Evolutionary conservation across 345 rosid genomes (phyloP), one percentile per base, ranked within the genome.

Genomic region (Dimocarpus longan): DNA sequence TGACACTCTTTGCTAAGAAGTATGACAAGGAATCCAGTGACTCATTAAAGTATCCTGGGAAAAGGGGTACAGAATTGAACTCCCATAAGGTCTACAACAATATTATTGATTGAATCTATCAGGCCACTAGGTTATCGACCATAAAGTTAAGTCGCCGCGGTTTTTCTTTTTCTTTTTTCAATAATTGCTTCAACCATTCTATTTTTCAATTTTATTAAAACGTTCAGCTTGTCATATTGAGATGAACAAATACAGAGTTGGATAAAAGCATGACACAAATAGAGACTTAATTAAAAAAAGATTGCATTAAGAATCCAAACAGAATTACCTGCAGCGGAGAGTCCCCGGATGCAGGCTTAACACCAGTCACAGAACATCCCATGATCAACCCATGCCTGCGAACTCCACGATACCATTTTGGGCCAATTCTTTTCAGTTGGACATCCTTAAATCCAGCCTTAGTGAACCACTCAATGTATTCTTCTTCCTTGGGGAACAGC

Each of bases 401-500:
- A 83, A 96, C 99, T 24, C 99, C 98, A 22, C 98, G 98, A 79
- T 96, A 96, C 99, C 99, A 96, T 84, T 96, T 94, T 79, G 99
- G 99, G 68, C 99, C 99, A 82, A 96, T 96, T 82, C 98, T 86
- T 84, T 96, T 92, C 64, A 94, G 89, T 82, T 94, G 92, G 73
- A 94, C 91, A 87, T 96, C 91, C 87, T 88, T 91, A 84, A 96
- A 96, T 75, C 98, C 99, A 48, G 99, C 99, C 65, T 91, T 94
- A 60, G 78, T 68, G 79, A 96, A 96, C 99, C 99, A 96, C 59
- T 96, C 98, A 28, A 94, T 92, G 85, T 96, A 96, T 87, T 96
- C 99, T 88, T 96, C 99, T 85, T 96, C 99, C 87, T 91, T 96
- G 2, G 99, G 99, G 88, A 96, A 96, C 75, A 96, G 92, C 99